A percentile compares a stretch with the other conserved stretches of the same genome.
Conservation (phyloP, 441 rosid species). For the Eutrema salsugineum region DNA sequence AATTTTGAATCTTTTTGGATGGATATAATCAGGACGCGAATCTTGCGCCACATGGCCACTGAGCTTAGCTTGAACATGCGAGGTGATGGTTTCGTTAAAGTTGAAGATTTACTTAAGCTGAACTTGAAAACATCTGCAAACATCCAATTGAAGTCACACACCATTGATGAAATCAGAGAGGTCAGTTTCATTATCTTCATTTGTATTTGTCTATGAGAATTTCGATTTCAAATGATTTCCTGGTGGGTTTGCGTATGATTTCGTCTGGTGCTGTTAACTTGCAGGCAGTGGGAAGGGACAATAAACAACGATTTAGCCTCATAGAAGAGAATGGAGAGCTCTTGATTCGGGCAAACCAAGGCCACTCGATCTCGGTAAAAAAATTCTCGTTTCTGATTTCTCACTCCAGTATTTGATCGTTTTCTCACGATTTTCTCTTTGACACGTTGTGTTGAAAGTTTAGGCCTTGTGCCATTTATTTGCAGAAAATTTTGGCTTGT, state of each 20-base stretch:
- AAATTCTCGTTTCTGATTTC: no score
- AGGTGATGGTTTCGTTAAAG: conserved; percentile 78
- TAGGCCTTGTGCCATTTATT: neutral
- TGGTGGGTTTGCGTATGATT: neutral
- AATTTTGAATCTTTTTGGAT: neutral
- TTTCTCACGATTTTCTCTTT: neutral
- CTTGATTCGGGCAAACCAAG: conserved; percentile 90
- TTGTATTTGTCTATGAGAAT: neutral
- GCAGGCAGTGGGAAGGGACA: conserved; percentile 84
- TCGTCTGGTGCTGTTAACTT: conserved; percentile 3
- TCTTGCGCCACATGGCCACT: conserved; percentile 75
- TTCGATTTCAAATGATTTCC: neutral
- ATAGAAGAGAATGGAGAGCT: conserved; percentile 73
- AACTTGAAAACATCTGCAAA: conserved; percentile 69
- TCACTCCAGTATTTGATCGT: neutral
- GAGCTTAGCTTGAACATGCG: conserved; percentile 72
- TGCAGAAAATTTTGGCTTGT: neutral
- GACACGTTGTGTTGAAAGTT: neutral
- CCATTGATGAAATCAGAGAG: conserved; percentile 75
- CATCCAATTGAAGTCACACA: conserved; percentile 62
- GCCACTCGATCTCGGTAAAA: conserved; percentile 75
- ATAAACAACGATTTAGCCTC: conserved; percentile 80
- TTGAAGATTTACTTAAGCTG: conserved; percentile 63
- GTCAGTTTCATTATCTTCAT: conserved; percentile 30
- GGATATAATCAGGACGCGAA: conserved; percentile 49